Evolutionary conservation across 352 stramenopile species (phyloP).

Genomic region (Pythium oligandrum): DNA sequence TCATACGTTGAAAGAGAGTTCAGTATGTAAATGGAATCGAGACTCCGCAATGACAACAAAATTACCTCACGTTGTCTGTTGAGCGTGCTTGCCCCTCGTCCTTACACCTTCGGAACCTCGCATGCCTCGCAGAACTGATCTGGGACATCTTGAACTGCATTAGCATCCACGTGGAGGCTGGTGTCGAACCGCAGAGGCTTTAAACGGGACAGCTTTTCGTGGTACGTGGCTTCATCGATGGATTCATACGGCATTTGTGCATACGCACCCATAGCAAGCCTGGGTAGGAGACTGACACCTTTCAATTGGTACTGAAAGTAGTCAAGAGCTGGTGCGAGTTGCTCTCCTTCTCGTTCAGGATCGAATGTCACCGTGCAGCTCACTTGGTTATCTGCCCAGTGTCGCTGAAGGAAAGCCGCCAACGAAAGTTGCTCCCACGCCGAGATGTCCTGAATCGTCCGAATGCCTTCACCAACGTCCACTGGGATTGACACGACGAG

Average conservation of each 20-base stretch:
- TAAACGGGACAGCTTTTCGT: slow-evolving; percentile 33
- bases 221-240: slow-evolving; percentile 72
- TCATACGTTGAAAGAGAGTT: no score
- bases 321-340: slow-evolving; percentile 82
- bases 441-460: slow-evolving; percentile 78
- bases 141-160: slow-evolving; percentile 32
- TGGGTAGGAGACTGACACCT: slow-evolving; percentile 86
- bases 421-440: slow-evolving; percentile 92
- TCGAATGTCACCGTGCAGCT: slow-evolving; percentile 94
- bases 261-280: slow-evolving; percentile 78
- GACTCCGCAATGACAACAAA: no score
- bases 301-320: slow-evolving; percentile 95
- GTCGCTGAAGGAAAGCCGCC: slow-evolving; percentile 88
- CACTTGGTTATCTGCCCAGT: slow-evolving; percentile 95
- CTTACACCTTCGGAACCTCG: not conserved
- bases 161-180: slow-evolving; percentile 22
- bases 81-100: no score
- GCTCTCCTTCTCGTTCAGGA: slow-evolving; percentile 67
- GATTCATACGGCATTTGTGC: slow-evolving; percentile 91
- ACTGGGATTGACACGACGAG: slow-evolving; percentile 91
- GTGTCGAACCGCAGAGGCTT: slow-evolving; percentile 35
- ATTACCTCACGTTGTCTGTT: no score
- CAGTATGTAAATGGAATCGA: no score
- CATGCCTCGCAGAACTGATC: slow-evolving; percentile 62
- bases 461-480: slow-evolving; percentile 82